A percentile compares a stretch with the other conserved stretches of the same genome.
These are phyloP conservation scores for Plenodomus tracheiphilus DNA, from an alignment of 2,329 filamentous ascomycete species.

Conservation along the genomic window DNA sequence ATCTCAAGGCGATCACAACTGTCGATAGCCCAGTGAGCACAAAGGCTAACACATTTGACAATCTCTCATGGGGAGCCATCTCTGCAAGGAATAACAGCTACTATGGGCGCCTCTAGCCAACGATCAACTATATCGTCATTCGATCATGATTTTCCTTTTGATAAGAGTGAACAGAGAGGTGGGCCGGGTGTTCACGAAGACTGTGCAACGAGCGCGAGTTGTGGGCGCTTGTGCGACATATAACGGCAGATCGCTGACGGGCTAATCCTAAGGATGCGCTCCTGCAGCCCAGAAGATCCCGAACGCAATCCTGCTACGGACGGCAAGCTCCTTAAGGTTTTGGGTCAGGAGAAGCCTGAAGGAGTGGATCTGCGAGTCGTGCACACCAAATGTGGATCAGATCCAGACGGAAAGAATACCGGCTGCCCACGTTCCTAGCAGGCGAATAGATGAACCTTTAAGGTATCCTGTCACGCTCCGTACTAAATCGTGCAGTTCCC, in stretches of 20 bases:
- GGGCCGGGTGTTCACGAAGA: slow-evolving; percentile 1
- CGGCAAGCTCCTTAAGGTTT: slow-evolving; percentile 10
- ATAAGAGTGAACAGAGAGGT: slow-evolving; percentile 1
- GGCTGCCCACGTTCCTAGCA: background rate
- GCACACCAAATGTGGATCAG: background rate
- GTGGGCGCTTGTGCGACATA: slow-evolving; percentile 10
- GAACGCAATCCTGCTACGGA: slow-evolving; percentile 9
- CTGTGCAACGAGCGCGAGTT: slow-evolving; percentile 1
- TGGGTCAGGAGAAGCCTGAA: slow-evolving; percentile 19
- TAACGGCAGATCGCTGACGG: slow-evolving; percentile 1
- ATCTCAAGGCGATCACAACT: slow-evolving; percentile 33
- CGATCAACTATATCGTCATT: background rate
- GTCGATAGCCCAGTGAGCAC: slow-evolving; percentile 34
- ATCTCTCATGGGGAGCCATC: slow-evolving; percentile 29
- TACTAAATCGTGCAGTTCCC: background rate
- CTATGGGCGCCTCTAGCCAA: background rate
- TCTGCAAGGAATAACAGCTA: background rate
- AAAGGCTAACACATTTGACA: slow-evolving; percentile 28
- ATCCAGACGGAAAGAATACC: background rate
- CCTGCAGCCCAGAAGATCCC: background rate
- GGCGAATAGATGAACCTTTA: background rate
- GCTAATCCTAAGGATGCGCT: slow-evolving; percentile 7
- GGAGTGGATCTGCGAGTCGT: slow-evolving; percentile 4
- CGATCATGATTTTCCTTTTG: background rate
- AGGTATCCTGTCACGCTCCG: background rate